Base-by-base conservation (phyloP, 495 filamentous ascomycete species). In the Trichoderma reesei region DNA sequence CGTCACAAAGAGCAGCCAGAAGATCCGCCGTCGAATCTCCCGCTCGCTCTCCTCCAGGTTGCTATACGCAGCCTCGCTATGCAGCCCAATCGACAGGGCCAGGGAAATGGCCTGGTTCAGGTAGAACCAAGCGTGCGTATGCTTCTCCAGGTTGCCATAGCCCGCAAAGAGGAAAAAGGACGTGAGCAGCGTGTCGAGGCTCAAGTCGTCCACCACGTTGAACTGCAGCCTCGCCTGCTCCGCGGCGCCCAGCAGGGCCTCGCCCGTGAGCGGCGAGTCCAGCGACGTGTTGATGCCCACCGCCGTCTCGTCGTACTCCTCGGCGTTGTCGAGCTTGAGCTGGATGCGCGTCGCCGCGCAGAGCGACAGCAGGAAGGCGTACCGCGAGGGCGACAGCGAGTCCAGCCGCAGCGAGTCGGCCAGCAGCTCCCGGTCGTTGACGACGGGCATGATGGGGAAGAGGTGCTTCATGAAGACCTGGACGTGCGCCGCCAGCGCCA, bases 161-260 rank as follows among this genome's bases (percentile, higher is more conserved):
- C 61, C 62, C 1, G 65, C 65, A 31, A 67, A 69, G 13, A 73
- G 73, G 64, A 74, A 77, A 68, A 75, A 79, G 63, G 70, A 72
- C 26, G 75, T 77, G 34, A 61, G 26, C 26, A 56, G 51, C 1
- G 51, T 56, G 26, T 56, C 51, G 9, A 56, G 31, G 51, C 51
- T 56, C 9, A 56, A 14, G 51, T 56, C 51, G 34, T 56, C 51
- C 1, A 56, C 51, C 51, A 56, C 51, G 51, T 56, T 56, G 51
- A 56, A 56, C 51, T 56, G 51, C 3, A 56, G 26, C 51, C 51
- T 20, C 20, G 51, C 51, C 51, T 56, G 51, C 51, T 56, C 51
- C 11, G 51, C 51, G 34, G 51, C 51, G 26, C 20, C 10, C 2
- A 56, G 51, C 26, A 56, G 31, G 7, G 51, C 51, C 51, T 56